These are phyloP conservation scores for Aspergillus ochraceus DNA, from an alignment of 2,329 filamentous ascomycete species.

Conservation along the genomic window DNA sequence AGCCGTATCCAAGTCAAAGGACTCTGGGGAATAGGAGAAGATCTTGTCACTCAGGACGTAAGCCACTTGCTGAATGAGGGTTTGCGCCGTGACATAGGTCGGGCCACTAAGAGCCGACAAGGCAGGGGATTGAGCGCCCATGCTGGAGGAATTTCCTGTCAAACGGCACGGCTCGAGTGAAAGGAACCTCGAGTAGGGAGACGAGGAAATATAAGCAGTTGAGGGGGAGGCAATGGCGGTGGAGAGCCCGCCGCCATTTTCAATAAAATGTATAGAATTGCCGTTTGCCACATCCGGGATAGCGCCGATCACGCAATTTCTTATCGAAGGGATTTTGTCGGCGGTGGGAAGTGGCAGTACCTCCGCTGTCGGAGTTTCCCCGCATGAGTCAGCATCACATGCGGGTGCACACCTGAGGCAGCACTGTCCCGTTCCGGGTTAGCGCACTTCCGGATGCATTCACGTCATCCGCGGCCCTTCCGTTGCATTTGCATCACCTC, in stretches of 20 bases:
- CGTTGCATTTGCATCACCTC: too few species aligned
- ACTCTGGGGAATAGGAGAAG: conserved; percentile 93
- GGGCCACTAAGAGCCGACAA: conserved; percentile 72
- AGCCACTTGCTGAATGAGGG: conserved; percentile 91
- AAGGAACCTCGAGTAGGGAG: conserved; percentile 27
- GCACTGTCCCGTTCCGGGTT: not conserved
- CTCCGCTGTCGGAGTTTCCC: conserved; percentile 19
- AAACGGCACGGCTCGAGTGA: conserved; percentile 21
- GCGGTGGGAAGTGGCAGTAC: conserved; percentile 19
- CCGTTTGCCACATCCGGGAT: conserved; percentile 28
- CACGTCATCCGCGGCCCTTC: conserved; percentile 1
- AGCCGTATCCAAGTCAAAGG: conserved; percentile 85
- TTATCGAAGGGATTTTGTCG: conserved; percentile 22
- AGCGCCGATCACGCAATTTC: conserved; percentile 39
- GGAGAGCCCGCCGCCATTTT: conserved; percentile 15
- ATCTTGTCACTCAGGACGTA: conserved; percentile 96
- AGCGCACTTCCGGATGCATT: not conserved
- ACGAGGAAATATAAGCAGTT: conserved; percentile 22
- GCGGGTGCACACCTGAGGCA: conserved; percentile 13
- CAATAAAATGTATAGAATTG: conserved; percentile 25
- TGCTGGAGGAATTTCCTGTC: conserved; percentile 27
- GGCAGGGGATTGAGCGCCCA: conserved; percentile 40
- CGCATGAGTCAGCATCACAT: conserved; percentile 17
- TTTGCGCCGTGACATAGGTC: conserved; percentile 89
- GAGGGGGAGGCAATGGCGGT: conserved; percentile 17